Conservation (phyloP, 768 basidiomycete species). For the Daedaleopsis sinensis region DNA sequence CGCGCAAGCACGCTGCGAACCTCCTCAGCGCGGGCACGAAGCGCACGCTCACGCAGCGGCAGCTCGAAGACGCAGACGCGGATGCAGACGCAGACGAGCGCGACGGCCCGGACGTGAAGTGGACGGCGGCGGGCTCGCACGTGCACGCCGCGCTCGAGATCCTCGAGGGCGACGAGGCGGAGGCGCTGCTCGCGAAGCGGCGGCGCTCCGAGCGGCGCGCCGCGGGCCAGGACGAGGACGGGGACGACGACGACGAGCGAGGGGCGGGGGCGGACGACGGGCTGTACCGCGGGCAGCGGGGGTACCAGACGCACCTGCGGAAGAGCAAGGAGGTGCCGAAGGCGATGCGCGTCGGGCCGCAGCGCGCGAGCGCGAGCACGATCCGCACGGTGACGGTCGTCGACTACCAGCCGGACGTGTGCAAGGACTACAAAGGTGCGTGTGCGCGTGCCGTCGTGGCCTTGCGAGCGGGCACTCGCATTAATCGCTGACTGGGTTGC, state of each 20-base stretch:
- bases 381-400: conserved; percentile 94
- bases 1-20: conserved; percentile 65
- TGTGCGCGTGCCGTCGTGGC: no score
- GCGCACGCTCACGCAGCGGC: conserved; percentile 54
- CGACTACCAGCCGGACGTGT: conserved; percentile 99
- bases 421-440: conserved; percentile 98
- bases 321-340: conserved; percentile 86
- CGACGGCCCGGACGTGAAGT: conserved; percentile 68
- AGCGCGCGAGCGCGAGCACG: conserved; percentile 68
- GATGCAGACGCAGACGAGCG: conserved; percentile 44
- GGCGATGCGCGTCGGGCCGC: conserved; percentile 84
- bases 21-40: conserved; percentile 81
- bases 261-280: conserved; percentile 78
- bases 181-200: conserved; percentile 74
- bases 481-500: conserved; percentile 10
- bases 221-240: no score
- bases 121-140: conserved; percentile 79
- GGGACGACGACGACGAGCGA: conserved; percentile 54
- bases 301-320: conserved; percentile 79
- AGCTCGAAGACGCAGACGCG: conserved; percentile 53
- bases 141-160: conserved; percentile 73
- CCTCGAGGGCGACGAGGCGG: conserved; percentile 79
- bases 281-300: conserved; percentile 82
- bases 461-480: no score
- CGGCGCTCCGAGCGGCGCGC: conserved; percentile 50